Base-by-base conservation (phyloP, 495 filamentous ascomycete genomes). In the Cladorrhinum samala region DNA sequence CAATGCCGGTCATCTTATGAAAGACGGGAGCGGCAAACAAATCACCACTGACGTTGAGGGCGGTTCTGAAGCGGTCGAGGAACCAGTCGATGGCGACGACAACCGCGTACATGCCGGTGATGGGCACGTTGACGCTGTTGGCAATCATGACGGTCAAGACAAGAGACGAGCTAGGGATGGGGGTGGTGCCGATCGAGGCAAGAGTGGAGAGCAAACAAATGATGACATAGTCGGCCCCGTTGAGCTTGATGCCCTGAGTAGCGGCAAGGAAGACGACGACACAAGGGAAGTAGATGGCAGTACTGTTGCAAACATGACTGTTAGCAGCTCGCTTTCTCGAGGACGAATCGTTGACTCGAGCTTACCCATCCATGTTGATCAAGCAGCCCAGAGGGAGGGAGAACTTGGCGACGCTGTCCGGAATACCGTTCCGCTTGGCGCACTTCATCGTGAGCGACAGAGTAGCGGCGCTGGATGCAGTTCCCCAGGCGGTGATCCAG, bases 91-190 rank as follows among this genome's bases (percentile, higher is more conserved):
- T 60, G 38, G 57, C 58, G n/a, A 64, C 55, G 27, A 65, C 56
- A 13, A 64, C 54, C 27, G 49, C 66, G 41, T 65, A 67, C 64
- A 67, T 66, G 45, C 65, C 65, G 1, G 64, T 64, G 33, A 68
- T 48, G 9, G 46, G 47, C 3, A 68, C 56, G 38, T 66, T 60
- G 52, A 68, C 64, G 9, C 54, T 50, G 24, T 38, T 25, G 19
- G 63, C 64, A 47, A 68, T 67, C 66, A 68, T 68, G 57, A 67
- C 59, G 38, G 61, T 67, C 11, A 68, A 37, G 37, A 68, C 66
- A 0, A 68, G 61, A 5, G 64, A 67, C 0, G 59, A 60, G 51
- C 54, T 59, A 6, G 66, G 66, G 16, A 68, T 68, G 4, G 66
- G 66, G 6, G 64, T 68, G 2, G 66, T 68, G 18, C 61, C 66